These are phyloP conservation scores for Sarocladiaceae sp. DNA, from an alignment of 2,329 filamentous ascomycete species.

Conservation along the genomic window DNA sequence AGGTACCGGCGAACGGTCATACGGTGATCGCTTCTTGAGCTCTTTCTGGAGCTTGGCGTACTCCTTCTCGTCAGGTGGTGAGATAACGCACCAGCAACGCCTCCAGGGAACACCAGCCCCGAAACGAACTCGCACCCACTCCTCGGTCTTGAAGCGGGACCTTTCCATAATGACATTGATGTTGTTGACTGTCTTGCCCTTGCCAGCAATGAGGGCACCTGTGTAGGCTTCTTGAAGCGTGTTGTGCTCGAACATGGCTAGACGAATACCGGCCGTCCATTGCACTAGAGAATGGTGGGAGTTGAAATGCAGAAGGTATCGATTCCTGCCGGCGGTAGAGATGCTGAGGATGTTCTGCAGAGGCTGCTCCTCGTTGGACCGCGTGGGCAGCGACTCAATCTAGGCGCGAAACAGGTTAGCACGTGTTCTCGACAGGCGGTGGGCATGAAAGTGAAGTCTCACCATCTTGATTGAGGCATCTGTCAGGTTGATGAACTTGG, in stretches of 20 bases:
- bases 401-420: slow-evolving; percentile 26
- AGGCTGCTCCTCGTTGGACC: slow-evolving; percentile 67
- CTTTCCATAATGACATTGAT: slow-evolving; percentile 86
- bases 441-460: slow-evolving; percentile 20
- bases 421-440: slow-evolving; percentile 12
- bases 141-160: slow-evolving; percentile 68
- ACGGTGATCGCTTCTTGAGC: slow-evolving; percentile 73
- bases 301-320: slow-evolving; percentile 94
- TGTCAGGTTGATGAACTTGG: slow-evolving; percentile 92
- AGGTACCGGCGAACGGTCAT: slow-evolving; percentile 64
- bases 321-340: slow-evolving; percentile 90
- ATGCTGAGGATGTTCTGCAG: slow-evolving; percentile 93
- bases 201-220: slow-evolving; percentile 88
- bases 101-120: slow-evolving; percentile 94
- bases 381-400: slow-evolving; percentile 86
- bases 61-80: slow-evolving; percentile 90
- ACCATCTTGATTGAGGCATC: slow-evolving; percentile 99
- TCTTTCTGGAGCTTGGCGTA: slow-evolving; percentile 77
- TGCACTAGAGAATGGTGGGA: slow-evolving; percentile 88
- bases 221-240: slow-evolving; percentile 95
- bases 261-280: slow-evolving; percentile 90
- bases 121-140: slow-evolving; percentile 93
- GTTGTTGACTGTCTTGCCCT: slow-evolving; percentile 82
- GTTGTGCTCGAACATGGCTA: slow-evolving; percentile 91
- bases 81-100: slow-evolving; percentile 93